Conservation (phyloP, 768 basidiomycete species). For the Leccinum boreale region DNA sequence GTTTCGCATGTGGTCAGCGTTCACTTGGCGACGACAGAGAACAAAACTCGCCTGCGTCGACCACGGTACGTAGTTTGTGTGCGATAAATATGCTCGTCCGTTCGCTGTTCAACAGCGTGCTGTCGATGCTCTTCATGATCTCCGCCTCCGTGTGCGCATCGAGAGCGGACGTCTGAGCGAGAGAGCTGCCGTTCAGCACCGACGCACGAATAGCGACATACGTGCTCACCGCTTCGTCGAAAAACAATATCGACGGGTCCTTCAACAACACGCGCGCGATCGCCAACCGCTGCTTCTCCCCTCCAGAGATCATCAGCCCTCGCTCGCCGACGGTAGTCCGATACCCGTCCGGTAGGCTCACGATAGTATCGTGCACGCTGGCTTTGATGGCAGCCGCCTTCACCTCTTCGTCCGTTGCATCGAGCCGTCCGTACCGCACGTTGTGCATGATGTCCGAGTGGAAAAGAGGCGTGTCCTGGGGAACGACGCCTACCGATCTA, state of each 20-base stretch:
- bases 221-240: slow-evolving; percentile 88
- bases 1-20: background rate
- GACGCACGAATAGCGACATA: background rate
- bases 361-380: slow-evolving; percentile 79
- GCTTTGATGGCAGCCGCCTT: slow-evolving; percentile 79
- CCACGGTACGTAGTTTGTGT: slow-evolving; percentile 84
- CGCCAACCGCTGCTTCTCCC: slow-evolving; percentile 96
- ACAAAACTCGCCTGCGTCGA: slow-evolving; percentile 70
- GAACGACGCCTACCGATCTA: slow-evolving; percentile 83
- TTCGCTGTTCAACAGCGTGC: slow-evolving; percentile 65
- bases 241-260: slow-evolving; percentile 94
- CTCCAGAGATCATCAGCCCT: slow-evolving; percentile 97
- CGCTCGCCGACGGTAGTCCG: slow-evolving; percentile 91
- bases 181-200: background rate
- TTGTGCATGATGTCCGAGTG: slow-evolving; percentile 96
- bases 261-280: slow-evolving; percentile 91
- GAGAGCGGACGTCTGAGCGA: slow-evolving; percentile 81
- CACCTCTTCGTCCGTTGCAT: slow-evolving; percentile 89
- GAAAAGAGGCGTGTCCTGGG: slow-evolving; percentile 97
- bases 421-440: slow-evolving; percentile 85
- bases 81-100: slow-evolving; percentile 98
- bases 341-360: slow-evolving; percentile 82
- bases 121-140: slow-evolving; percentile 92
- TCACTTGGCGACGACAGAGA: background rate
- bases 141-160: slow-evolving; percentile 95